Base-by-base conservation (phyloP, 352 stramenopile species). In the Pythium sukuiense region DNA sequence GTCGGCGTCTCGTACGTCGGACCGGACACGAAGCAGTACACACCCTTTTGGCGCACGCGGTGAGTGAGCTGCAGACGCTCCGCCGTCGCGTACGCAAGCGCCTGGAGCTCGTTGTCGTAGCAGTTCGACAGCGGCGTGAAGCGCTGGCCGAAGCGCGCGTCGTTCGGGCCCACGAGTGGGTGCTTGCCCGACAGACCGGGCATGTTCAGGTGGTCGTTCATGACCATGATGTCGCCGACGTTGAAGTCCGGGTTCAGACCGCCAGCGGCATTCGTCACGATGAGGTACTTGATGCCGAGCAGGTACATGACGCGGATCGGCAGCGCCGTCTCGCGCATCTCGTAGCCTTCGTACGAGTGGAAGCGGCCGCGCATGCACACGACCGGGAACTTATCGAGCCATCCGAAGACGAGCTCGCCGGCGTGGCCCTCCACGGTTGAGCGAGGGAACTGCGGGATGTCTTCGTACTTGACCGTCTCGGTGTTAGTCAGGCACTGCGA, bases 271-370 rank as follows among this genome's bases (percentile, higher is more conserved):
- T 99, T 99, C 20, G 97, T 99, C 32, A 99, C 84, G 61, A 99
- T 76, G 39, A 99, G 77, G 46, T 98, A 88, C 67, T 98, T 94
- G 65, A 99, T 97, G 53, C 93, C 92, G 6, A 99, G 69, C 41
- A 98, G 85, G 67, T 97, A 91, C 88, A 99, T 98, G 46, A 99
- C 86, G 37, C 90, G 87, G 57, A 99, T 96, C 16, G 96, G 96
- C n/a, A 99, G 72, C 20, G 95, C 88, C 24, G 96, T 97, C 35
- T 97, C 96, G 55, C 92, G 84, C 83, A 98, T 98, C 32, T 87
- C 82, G 79, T 99, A 97, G 65, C 97, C 97, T 74, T 99, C 95
- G 74, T 99, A 99, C 60, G 80, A 95, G 83, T 99, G 97, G 79
- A 99, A 99, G 65, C 97, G 81, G 43, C 97, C 97, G 32, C 93